phyloP scores from a whole-genome alignment of 148 eudicot genomes.

The Dianthus caryophyllus region DNA sequence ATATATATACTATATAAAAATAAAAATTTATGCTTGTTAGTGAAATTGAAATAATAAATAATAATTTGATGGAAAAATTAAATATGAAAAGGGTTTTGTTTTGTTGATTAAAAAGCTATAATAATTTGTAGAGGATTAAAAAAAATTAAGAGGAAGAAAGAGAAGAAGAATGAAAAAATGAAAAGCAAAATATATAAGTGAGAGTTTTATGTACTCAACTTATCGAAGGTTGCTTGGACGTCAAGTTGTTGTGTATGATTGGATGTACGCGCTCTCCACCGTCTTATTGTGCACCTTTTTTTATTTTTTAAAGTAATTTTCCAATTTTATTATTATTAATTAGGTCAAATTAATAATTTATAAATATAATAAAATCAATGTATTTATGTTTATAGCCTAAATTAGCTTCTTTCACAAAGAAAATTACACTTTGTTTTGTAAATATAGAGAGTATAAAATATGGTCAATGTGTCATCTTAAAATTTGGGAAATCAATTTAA shows the following conservation, averaged over 20 bases:
- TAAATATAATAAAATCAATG: too few relatives aligned
- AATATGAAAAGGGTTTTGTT: slow-evolving; percentile 7
- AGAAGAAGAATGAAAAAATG: background rate
- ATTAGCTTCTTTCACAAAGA: too few relatives aligned
- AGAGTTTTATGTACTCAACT: slow-evolving; percentile 13
- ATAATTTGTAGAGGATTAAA: slow-evolving; percentile 1
- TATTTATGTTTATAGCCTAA: too few relatives aligned
- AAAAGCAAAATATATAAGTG: slow-evolving; percentile 15
- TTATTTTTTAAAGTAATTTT: background rate
- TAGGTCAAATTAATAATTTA: too few relatives aligned
- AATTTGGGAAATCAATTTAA: too few relatives aligned
- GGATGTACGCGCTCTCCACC: slow-evolving; percentile 25
- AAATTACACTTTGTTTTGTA: too few relatives aligned
- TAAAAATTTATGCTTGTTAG: too few relatives aligned
- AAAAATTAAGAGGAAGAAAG: slow-evolving; percentile 19
- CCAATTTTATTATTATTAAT: too few relatives aligned
- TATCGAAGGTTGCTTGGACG: slow-evolving; percentile 68
- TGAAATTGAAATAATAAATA: background rate
- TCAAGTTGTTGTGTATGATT: slow-evolving; percentile 51
- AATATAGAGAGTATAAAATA: too few relatives aligned
- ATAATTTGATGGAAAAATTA: background rate
- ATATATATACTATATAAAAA: too few relatives aligned
- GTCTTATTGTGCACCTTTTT: slow-evolving; percentile 3
- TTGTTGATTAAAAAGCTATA: background rate
- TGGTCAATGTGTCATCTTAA: too few relatives aligned